Evolutionary conservation across 805 yeast genomes (phyloP), one percentile per base, ranked within the genome.

Genomic region (Saccharomycopsis oosterbeekiorum): DNA sequence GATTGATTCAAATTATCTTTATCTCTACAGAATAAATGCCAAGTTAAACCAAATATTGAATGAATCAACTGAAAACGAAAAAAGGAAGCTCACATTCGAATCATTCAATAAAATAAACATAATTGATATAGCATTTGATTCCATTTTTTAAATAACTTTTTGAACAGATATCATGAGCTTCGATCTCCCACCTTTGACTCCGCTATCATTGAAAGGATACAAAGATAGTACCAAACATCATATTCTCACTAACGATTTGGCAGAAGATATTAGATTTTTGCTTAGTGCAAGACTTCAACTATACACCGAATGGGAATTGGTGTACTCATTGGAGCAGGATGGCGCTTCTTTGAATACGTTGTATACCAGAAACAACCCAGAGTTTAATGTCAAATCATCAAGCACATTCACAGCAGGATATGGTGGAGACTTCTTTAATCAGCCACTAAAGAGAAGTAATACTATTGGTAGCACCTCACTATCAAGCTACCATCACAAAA

Each of bases 271-370:
- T 41, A 77, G 97, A 55, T 75, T 77, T 34, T 78, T 89, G 59
- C 70, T 94, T 63, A 97, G 97, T 0, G 79, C 89, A 4, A 76
- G 97, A 56, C 75, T 88, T 47, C 97, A 90, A 70, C 76, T 93
- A 26, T 82, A 82, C 64, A 85, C 86, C 43, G 80, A 80, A 5
- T 94, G 98, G 99, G 73, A 79, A 5, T 72, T 94, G 57, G 71
- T 84, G 1, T 93, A 92, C 70, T 86, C 94, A n/a, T 73, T 89
- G 63, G 97, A 92, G 67, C 97, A 90, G 71, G 89, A 91, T 70
- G 99, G 99, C 0, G 85, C 96, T 0, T 88, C 97, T 0, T 71
- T 93, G 59, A 84, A 81, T 62, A 91, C 98, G 0, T 72, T 94
- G 17, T 93, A 92, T 70, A 74, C 80, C 15, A 75, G 78, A 55